Base-by-base conservation (phyloP, 495 filamentous ascomycete species). In the Aspergillus mulundensis region DNA sequence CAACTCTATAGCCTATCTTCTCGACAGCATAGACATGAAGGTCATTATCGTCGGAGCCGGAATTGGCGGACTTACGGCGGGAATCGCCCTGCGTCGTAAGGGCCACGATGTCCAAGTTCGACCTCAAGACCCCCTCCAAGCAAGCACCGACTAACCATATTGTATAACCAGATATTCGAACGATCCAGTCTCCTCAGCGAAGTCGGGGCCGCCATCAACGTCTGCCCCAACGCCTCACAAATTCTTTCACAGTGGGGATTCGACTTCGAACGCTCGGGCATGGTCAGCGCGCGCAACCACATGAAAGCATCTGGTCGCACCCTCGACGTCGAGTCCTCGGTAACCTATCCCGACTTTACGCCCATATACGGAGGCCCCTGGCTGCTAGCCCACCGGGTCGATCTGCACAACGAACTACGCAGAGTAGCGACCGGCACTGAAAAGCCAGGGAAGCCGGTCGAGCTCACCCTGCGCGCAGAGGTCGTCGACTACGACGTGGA, bases 401-500 rank as follows among this genome's bases (percentile, higher is more conserved):
- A 56, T 28, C 45, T 56, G 3, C 46, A 50, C 7, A 30, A n/a
- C 0, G 54, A 56, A 23, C 18, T 56, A 16, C 54, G 34, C 1
- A 32, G 54, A 3, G 2, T 56, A 1, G 54, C 54, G 1, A 44
- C 19, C 1, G 34, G 36, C 20, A 23, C 34, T 0, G 23, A n/a
- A 0, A 38, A n/a, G 1, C 6, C 7, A 1, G 54, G 54, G 18
- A 5, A 32, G 7, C 54, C 54, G 0, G 54, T 50, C 0, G 23
- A 56, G 34, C 38, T 56, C 1, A 3, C 21, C 16, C 12, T 49
- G 38, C 23, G 46, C 8, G 28, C 45, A 1, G 38, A 50, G 10
- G 54, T 50, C 6, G 38, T 39, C 2, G 46, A 18, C 18, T 49
- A 50, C 49, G 64, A 80, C 39, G 56, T 66, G 1, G 70, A 77